These are phyloP conservation scores for Candida labiduridarum DNA, from an alignment of 1,139 yeast species.

Conservation along the genomic window DNA sequence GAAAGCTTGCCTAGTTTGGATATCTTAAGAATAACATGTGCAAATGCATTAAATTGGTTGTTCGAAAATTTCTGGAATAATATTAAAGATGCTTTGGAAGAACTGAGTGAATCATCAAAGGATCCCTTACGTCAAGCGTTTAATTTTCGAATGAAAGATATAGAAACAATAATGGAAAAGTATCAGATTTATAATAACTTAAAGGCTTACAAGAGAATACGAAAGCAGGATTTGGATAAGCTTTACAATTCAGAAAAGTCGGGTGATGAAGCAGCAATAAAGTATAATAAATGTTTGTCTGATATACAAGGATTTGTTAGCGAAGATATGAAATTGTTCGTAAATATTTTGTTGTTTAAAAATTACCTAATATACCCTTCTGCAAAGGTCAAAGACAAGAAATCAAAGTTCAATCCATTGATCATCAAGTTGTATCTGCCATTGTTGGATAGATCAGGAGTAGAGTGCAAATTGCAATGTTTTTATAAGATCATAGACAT, in stretches of 20 bases:
- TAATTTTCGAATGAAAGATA: constrained; percentile 3
- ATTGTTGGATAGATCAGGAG: constrained; percentile 33
- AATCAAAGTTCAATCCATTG: constrained; percentile 28
- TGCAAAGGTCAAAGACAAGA: constrained; percentile 22
- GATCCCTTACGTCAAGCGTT: constrained; percentile 8
- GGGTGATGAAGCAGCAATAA: constrained; percentile 35
- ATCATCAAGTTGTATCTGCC: constrained; percentile 36
- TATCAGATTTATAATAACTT: constrained; percentile 19
- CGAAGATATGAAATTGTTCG: constrained; percentile 13
- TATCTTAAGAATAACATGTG: constrained; percentile 59
- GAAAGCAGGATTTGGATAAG: constrained; percentile 48
- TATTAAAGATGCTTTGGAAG: constrained; percentile 29
- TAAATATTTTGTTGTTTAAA: constrained; percentile 23
- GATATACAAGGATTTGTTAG: constrained; percentile 16
- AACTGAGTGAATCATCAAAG: neutral
- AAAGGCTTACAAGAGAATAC: constrained; percentile 37
- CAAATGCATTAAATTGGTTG: constrained; percentile 75
- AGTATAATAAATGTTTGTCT: constrained; percentile 24
- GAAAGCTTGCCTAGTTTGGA: constrained; percentile 75
- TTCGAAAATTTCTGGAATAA: constrained; percentile 72
- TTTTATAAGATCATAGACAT: constrained; percentile 11
- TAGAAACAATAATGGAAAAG: constrained; percentile 4
- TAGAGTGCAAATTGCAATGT: constrained; percentile 20
- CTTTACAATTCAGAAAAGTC: constrained; percentile 39
- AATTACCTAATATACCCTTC: constrained; percentile 32